A percentile compares a stretch with the other conserved stretches of the same genome.
phyloP scores from a whole-genome alignment of 2,329 filamentous ascomycete genomes.

The Monosporascus sp. region DNA sequence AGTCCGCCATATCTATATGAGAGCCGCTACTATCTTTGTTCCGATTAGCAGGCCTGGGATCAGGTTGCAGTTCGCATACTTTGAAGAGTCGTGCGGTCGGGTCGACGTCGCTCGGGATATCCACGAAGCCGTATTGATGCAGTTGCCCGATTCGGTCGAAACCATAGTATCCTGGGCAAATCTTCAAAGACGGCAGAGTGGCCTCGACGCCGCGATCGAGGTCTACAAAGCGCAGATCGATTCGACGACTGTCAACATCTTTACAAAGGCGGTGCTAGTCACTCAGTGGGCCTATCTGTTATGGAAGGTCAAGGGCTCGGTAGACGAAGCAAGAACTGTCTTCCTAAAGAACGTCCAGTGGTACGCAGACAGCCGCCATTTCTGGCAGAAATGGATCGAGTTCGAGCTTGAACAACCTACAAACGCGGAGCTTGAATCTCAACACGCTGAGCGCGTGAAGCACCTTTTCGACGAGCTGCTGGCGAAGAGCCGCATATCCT shows the following conservation, averaged over 20 bases:
- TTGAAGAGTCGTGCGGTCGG: slow-evolving; percentile 80
- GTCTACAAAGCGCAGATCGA: slow-evolving; percentile 80
- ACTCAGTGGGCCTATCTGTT: slow-evolving; percentile 82
- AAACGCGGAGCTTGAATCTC: slow-evolving; percentile 54
- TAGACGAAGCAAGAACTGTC: slow-evolving; percentile 75
- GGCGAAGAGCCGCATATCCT: slow-evolving; percentile 64
- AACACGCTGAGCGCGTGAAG: slow-evolving; percentile 70
- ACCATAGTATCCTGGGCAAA: slow-evolving; percentile 86
- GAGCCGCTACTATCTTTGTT: slow-evolving; percentile 78
- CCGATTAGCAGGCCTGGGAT: slow-evolving; percentile 80
- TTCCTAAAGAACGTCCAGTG: slow-evolving; percentile 78
- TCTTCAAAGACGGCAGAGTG: slow-evolving; percentile 74
- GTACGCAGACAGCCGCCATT: slow-evolving; percentile 78
- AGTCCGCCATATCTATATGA: slow-evolving; percentile 84
- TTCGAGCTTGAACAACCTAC: slow-evolving; percentile 86
- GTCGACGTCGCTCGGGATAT: slow-evolving; percentile 78
- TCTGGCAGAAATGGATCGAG: slow-evolving; percentile 84
- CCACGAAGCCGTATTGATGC: slow-evolving; percentile 71
- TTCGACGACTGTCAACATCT: slow-evolving; percentile 63
- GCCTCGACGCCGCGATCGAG: slow-evolving; percentile 77
- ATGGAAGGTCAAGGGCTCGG: slow-evolving; percentile 80
- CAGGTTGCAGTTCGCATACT: slow-evolving; percentile 86
- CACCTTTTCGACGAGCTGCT: slow-evolving; percentile 72
- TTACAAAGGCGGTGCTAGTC: slow-evolving; percentile 80
- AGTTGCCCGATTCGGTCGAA: slow-evolving; percentile 77